Evolutionary conservation across 164 flowering plant genomes (phyloP).

Genomic region (Santalum album): DNA sequence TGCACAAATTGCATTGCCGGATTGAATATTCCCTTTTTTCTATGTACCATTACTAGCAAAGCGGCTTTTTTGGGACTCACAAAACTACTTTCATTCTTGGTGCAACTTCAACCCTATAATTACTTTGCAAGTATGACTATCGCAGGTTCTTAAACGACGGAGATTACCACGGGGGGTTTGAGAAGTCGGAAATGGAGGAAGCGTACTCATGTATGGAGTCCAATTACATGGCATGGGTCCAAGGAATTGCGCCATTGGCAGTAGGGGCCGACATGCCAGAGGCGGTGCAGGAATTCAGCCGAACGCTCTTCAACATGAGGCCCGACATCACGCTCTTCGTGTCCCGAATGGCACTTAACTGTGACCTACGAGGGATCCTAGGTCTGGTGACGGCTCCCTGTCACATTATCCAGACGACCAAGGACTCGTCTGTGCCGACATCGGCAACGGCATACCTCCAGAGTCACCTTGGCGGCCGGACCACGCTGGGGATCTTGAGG

Average conservation of each 20-base stretch:
- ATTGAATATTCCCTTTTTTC: no score
- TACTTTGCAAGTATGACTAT: neutral
- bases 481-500: slow-evolving; percentile 49
- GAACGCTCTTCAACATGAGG: slow-evolving; percentile 94
- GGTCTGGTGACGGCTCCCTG: slow-evolving; percentile 77
- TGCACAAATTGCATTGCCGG: no score
- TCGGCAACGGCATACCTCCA: slow-evolving; percentile 65
- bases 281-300: slow-evolving; percentile 85
- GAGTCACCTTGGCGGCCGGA: slow-evolving; percentile 68
- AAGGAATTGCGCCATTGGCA: slow-evolving; percentile 80
- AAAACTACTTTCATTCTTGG: no score
- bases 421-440: slow-evolving; percentile 69
- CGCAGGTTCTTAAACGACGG: slow-evolving; percentile 65
- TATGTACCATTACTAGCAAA: no score
- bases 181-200: slow-evolving; percentile 62
- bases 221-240: slow-evolving; percentile 87
- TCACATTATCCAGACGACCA: slow-evolving; percentile 70
- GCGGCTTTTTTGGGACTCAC: no score
- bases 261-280: slow-evolving; percentile 95
- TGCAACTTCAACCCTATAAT: no score
- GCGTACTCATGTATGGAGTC: slow-evolving; percentile 78
- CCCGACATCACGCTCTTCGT: slow-evolving; percentile 85
- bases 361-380: slow-evolving; percentile 60
- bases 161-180: slow-evolving; percentile 88
- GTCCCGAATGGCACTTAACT: slow-evolving; percentile 50